phyloP scores from a whole-genome alignment of 2,329 filamentous ascomycete genomes.

The Leptographium lundbergii region DNA sequence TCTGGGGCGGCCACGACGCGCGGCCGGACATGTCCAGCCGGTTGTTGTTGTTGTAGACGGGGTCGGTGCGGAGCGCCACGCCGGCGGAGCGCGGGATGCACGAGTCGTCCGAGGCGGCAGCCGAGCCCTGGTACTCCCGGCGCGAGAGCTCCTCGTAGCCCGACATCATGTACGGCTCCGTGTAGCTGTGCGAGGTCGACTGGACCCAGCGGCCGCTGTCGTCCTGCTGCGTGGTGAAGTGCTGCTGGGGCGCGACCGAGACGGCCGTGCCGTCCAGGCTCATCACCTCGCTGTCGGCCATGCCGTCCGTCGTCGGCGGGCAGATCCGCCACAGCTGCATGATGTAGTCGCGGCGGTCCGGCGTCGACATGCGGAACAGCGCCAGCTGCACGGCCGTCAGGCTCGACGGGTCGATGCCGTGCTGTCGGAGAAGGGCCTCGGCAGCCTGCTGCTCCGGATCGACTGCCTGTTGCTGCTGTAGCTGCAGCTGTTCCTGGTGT shows the following conservation, averaged over 20 bases:
- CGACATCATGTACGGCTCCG: conserved; percentile 73
- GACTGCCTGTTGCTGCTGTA: conserved; percentile 24
- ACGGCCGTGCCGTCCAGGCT: conserved; percentile 39
- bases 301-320: conserved; percentile 45
- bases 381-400: conserved; percentile 65
- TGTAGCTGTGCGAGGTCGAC: conserved; percentile 27
- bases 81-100: conserved; percentile 21
- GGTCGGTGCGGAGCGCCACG: conserved; percentile 42
- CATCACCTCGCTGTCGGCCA: conserved; percentile 20
- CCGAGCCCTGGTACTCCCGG: conserved; percentile 42
- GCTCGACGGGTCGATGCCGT: conserved; percentile 56
- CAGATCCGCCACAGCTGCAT: conserved; percentile 79
- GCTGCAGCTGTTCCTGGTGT: conserved; percentile 19
- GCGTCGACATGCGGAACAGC: conserved; percentile 64
- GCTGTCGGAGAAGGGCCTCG: conserved; percentile 46
- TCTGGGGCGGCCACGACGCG: conserved; percentile 32
- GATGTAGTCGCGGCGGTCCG: conserved; percentile 59
- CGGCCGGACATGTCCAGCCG: conserved; percentile 13
- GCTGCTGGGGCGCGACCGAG: background rate
- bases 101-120: background rate
- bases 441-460: conserved; percentile 35
- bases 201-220: conserved; percentile 39
- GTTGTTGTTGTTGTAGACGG: conserved; percentile 46
- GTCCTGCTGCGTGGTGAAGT: conserved; percentile 31
- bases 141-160: conserved; percentile 63